These are phyloP conservation scores for Testicularia cyperi DNA, from an alignment of 1,284 basidiomycete species.

Conservation along the genomic window DNA sequence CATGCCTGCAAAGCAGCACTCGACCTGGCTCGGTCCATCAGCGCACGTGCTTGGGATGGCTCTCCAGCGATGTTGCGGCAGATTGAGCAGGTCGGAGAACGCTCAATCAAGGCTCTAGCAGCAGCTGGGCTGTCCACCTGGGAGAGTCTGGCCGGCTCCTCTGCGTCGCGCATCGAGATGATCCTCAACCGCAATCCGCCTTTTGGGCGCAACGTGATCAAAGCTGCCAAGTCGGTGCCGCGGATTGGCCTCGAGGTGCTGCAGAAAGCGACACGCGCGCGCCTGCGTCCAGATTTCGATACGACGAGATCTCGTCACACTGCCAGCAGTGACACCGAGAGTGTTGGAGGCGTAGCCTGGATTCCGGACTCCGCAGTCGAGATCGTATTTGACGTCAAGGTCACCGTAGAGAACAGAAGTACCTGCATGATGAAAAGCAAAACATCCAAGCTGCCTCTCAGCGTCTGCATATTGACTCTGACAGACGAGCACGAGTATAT, in stretches of 20 bases:
- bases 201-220: slow-evolving; percentile 36
- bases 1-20: slow-evolving; percentile 30
- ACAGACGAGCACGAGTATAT: slow-evolving; percentile 20
- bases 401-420: slow-evolving; percentile 23
- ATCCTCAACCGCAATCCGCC: slow-evolving; percentile 46
- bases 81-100: slow-evolving; percentile 76
- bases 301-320: no score
- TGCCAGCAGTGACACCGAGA: no score
- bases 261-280: slow-evolving; percentile 1
- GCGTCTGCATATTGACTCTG: slow-evolving; percentile 21
- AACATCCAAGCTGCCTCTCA: slow-evolving; percentile 27
- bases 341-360: no score
- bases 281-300: no score
- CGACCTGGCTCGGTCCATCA: slow-evolving; percentile 62
- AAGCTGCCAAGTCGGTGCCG: slow-evolving; percentile 29
- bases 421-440: slow-evolving; percentile 32
- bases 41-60: slow-evolving; percentile 81
- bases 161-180: slow-evolving; percentile 38
- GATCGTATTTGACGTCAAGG: slow-evolving; percentile 13
- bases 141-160: slow-evolving; percentile 14
- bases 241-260: slow-evolving; percentile 27
- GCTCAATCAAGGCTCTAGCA: slow-evolving; percentile 63
- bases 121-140: slow-evolving; percentile 31
- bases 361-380: neutral
- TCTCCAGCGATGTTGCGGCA: slow-evolving; percentile 75